phyloP scores from a whole-genome alignment of 306 rosid species.

The Rosa rugosa region DNA sequence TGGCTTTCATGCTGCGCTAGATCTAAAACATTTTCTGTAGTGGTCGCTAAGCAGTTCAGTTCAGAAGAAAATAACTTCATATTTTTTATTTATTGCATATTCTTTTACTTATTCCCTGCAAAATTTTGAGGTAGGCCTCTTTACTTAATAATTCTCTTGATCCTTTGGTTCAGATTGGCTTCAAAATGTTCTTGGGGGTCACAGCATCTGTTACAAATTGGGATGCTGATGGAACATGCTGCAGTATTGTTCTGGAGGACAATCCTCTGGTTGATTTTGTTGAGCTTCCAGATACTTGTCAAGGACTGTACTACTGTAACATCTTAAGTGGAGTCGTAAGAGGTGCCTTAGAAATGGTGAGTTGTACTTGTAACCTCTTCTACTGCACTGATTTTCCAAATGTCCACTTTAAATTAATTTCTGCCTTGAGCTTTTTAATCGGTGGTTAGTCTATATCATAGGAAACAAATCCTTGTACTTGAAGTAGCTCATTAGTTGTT shows the following conservation, averaged over 20 bases:
- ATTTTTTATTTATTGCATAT: no score
- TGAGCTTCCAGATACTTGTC: conserved; percentile 95
- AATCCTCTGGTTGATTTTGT: conserved; percentile 97
- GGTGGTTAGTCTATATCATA: neutral
- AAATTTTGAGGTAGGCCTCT: neutral
- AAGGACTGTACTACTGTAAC: conserved; percentile 95
- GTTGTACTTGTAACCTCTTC: conserved; percentile 25
- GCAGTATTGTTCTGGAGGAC: conserved; percentile 92
- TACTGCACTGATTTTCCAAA: neutral
- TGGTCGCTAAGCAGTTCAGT: no score
- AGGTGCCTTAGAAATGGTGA: conserved; percentile 99
- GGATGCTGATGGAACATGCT: conserved; percentile 95
- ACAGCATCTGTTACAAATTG: conserved; percentile 89
- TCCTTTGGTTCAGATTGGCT: conserved; percentile 66
- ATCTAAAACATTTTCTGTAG: neutral
- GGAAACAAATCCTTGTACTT: neutral
- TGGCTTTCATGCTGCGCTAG: neutral
- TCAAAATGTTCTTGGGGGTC: conserved; percentile 94
- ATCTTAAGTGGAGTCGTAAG: conserved; percentile 87
- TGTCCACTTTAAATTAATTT: neutral
- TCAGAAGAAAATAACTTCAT: no score
- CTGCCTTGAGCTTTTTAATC: neutral
- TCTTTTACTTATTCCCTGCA: neutral
- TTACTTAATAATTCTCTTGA: neutral
- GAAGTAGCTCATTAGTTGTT: neutral